Evolutionary conservation across 768 basidiomycete species (phyloP).

Genomic region (Hygrocybe coccinea): DNA sequence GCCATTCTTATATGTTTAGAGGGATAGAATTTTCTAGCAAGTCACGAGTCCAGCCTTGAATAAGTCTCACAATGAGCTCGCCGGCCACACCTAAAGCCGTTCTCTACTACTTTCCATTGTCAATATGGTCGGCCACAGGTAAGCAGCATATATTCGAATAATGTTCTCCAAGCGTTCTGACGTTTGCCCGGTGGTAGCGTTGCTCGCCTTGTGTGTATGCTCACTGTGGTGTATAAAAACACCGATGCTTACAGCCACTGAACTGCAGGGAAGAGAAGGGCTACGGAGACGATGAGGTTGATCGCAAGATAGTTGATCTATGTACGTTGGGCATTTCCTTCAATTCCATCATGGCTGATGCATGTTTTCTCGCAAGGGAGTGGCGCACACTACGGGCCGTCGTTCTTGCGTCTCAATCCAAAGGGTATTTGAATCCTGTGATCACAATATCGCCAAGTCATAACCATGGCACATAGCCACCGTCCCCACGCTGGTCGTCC

Average conservation of each 20-base stretch:
- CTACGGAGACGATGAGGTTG: conserved; percentile 72
- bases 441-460: neutral
- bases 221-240: neutral
- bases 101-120: conserved; percentile 60
- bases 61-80: neutral
- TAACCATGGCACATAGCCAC: conserved; percentile 44
- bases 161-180: neutral
- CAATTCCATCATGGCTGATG: neutral
- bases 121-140: conserved; percentile 66
- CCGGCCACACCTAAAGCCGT: conserved; percentile 61
- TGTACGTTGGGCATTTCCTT: conserved; percentile 27
- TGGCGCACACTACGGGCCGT: conserved; percentile 73
- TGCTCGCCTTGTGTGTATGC: conserved; percentile 50
- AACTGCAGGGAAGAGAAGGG: conserved; percentile 66
- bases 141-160: conserved; percentile 20
- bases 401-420: conserved; percentile 73
- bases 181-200: conserved; percentile 31
- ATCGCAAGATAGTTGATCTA: conserved; percentile 63
- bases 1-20: neutral
- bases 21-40: conserved; percentile 3
- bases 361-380: conserved; percentile 41
- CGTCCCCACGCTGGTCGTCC: conserved; percentile 82
- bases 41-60: conserved; percentile 28
- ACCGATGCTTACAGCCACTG: conserved; percentile 7
- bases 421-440: conserved; percentile 47